Conservation (phyloP, 2,329 filamentous ascomycete genomes). For the Venturia asperata region DNA sequence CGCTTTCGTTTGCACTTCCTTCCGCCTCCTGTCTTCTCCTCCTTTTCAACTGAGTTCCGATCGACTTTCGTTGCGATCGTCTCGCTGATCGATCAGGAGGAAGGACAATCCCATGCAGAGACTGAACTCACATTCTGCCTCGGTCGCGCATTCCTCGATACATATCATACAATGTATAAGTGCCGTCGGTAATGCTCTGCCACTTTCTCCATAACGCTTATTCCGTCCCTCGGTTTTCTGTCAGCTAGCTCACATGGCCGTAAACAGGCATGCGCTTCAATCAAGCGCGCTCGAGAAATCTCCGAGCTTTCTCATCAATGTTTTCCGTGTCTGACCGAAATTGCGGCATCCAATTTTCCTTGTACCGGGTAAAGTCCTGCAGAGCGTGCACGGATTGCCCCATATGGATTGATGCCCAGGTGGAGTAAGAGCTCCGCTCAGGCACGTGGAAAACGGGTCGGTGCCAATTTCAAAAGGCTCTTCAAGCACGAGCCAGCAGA, state of each 20-base stretch:
- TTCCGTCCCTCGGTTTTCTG: neutral
- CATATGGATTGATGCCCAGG: neutral
- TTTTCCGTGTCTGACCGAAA: neutral
- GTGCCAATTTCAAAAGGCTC: neutral
- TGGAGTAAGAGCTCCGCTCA: conserved; percentile 8
- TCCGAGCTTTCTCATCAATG: neutral
- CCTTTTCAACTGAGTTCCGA: neutral
- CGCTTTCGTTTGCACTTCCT: neutral
- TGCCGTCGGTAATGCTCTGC: neutral
- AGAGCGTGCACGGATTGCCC: conserved; percentile 1
- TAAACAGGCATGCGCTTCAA: neutral
- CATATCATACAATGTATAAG: neutral
- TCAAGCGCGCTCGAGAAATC: neutral
- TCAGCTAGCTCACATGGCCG: neutral
- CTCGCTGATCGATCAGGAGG: neutral
- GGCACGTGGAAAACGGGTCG: conserved; percentile 2
- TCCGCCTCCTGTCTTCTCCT: neutral
- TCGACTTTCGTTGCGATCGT: neutral
- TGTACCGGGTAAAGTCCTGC: conserved; percentile 3
- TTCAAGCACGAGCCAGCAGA: conserved; percentile 2
- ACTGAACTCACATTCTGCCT: neutral
- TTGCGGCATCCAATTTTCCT: neutral
- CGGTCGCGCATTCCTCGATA: neutral
- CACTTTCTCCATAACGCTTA: neutral
- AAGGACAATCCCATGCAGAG: neutral